Evolutionary conservation across 1,284 basidiomycete species (phyloP), one percentile per base, ranked within the genome.

Genomic region (Coniferiporia sulphurascens): DNA sequence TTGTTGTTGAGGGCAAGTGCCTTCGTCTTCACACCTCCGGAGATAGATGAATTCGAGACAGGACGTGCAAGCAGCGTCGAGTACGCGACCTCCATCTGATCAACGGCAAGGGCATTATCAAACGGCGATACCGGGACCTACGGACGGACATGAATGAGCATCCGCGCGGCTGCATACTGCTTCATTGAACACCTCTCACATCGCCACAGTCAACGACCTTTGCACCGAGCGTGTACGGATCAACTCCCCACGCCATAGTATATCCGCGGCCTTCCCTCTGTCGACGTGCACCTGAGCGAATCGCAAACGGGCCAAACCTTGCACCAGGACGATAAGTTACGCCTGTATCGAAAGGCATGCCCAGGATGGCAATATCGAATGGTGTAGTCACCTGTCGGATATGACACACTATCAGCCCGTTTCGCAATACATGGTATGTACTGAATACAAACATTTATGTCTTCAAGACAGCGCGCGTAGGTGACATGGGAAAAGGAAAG

Each of bases 191-290:
- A 43, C 10, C 48, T 53, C 52, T 44, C 65, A 88, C 86, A 72
- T 93, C 90, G 57, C 89, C 91, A 63, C 91, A 93, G 65, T 93
- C 90, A n/a, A 92, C 69, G 59, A 91, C 75, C 62, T 78, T 84
- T 34, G 76, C 72, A 9, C 80, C 82, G 48, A 74, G 72, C 12
- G 74, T 70, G 65, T 85, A 91, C 2, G 89, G 89, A 65, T 87
- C 83, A 49, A 74, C 77, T n/a, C 78, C 78, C 86, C 87, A 87
- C 8, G 84, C 74, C 59, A 89, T 69, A 0, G 85, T 87, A 66
- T 86, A 89, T 1, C 82, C 84, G 41, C 79, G 71, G 21, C 70
- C 63, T 13, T 77, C 74, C 36, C 81, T 73, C 65, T 90, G 84
- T 55, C 90, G 75, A 56, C 87, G 78, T 66, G 86, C 87, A 3